Evolutionary conservation across 2,329 filamentous ascomycete species (phyloP).

Genomic region (Fusarium algeriense): DNA sequence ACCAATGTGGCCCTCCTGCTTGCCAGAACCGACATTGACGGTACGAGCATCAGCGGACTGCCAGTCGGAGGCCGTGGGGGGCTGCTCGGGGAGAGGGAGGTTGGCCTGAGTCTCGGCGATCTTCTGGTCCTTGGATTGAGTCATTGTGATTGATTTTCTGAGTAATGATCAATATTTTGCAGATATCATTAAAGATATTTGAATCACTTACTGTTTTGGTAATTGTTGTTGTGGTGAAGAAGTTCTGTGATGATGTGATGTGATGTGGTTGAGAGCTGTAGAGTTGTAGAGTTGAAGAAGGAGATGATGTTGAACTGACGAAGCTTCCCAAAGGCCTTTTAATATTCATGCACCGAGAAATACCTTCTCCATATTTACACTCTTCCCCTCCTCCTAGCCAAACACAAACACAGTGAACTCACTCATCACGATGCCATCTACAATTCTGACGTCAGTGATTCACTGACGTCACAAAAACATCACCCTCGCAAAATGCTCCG

Average conservation of each 20-base stretch:
- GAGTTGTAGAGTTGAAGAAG: background rate
- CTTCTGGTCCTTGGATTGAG: slow-evolving; percentile 70
- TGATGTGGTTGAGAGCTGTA: background rate
- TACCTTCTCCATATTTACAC: slow-evolving; percentile 7
- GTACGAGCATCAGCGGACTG: slow-evolving; percentile 77
- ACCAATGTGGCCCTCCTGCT: slow-evolving; percentile 65
- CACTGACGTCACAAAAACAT: slow-evolving; percentile 42
- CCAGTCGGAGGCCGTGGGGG: slow-evolving; percentile 81
- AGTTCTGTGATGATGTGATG: slow-evolving; percentile 3
- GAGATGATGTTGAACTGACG: background rate
- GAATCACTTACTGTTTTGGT: slow-evolving; percentile 8
- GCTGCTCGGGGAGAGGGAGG: slow-evolving; percentile 83
- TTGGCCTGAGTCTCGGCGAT: slow-evolving; percentile 78
- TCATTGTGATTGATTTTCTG: slow-evolving; percentile 50
- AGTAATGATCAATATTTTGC: background rate
- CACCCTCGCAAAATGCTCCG: slow-evolving; percentile 36
- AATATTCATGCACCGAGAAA: slow-evolving; percentile 9
- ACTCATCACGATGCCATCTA: slow-evolving; percentile 28
- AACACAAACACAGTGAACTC: background rate
- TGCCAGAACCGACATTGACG: slow-evolving; percentile 77
- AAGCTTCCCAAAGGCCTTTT: slow-evolving; percentile 23
- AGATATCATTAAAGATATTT: background rate
- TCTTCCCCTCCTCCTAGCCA: background rate
- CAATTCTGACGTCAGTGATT: slow-evolving; percentile 42
- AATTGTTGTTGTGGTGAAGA: slow-evolving; percentile 16